A percentile compares a stretch with the other conserved stretches of the same genome.
These are phyloP conservation scores for Sporothrix brunneoviolacea DNA, from an alignment of 2,329 filamentous ascomycete species.

Conservation along the genomic window DNA sequence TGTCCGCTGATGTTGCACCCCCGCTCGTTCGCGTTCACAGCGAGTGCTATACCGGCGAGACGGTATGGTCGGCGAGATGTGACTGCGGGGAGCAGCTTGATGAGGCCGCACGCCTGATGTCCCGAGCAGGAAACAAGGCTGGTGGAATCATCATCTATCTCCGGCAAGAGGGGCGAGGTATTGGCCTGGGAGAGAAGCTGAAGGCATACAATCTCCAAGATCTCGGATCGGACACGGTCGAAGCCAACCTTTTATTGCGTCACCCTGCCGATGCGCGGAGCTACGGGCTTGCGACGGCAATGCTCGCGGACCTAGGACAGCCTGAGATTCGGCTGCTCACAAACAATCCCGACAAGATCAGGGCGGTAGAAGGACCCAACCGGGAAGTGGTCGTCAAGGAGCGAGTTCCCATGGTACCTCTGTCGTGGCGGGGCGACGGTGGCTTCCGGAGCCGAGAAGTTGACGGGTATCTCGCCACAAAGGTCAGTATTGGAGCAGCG, in stretches of 20 bases:
- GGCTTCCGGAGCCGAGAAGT: constrained; percentile 85
- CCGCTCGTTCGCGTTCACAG: constrained; percentile 93
- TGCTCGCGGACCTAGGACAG: constrained; percentile 80
- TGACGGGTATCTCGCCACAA: constrained; percentile 89
- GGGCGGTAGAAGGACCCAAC: constrained; percentile 86
- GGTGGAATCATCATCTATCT: constrained; percentile 94
- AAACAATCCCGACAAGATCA: constrained; percentile 96
- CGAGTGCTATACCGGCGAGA: constrained; percentile 98
- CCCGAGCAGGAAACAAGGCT: constrained; percentile 52
- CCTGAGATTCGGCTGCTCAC: constrained; percentile 75
- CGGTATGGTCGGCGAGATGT: constrained; percentile 94
- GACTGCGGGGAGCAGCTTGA: constrained; percentile 98
- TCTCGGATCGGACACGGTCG: constrained; percentile 92
- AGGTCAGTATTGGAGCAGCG: constrained; percentile 50
- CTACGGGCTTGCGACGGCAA: constrained; percentile 94
- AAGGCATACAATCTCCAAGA: constrained; percentile 99
- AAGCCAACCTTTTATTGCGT: constrained; percentile 83
- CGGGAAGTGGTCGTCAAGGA: constrained; percentile 83
- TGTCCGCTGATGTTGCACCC: constrained; percentile 27
- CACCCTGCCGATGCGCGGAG: constrained; percentile 93
- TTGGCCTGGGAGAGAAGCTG: constrained; percentile 88
- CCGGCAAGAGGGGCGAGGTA: constrained; percentile 90
- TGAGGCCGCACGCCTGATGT: constrained; percentile 91
- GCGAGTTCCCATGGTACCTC: constrained; percentile 87
- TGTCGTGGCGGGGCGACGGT: constrained; percentile 82